These are phyloP conservation scores for Tolypocladium ophioglossoides DNA, from an alignment of 2,329 filamentous ascomycete species.

Conservation along the genomic window DNA sequence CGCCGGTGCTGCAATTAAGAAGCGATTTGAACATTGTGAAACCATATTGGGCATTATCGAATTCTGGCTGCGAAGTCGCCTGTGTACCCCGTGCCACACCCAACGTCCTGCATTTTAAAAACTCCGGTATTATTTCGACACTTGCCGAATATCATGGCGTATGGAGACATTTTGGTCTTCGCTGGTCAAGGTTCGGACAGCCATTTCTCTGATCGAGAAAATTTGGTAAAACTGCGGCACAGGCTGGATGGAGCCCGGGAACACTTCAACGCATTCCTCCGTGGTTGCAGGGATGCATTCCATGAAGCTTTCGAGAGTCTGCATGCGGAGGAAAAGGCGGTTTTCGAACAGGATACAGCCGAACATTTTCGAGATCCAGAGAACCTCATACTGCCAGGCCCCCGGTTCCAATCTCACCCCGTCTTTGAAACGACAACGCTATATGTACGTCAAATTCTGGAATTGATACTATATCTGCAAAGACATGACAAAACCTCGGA, in stretches of 20 bases:
- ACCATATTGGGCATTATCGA: too few species aligned
- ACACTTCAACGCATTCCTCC: background rate
- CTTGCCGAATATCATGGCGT: background rate
- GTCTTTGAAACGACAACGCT: slow-evolving; percentile 3
- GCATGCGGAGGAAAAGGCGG: background rate
- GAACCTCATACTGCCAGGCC: background rate
- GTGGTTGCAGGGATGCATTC: background rate
- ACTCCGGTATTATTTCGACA: background rate
- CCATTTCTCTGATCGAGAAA: background rate
- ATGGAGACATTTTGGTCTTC: slow-evolving; percentile 1
- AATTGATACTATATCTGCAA: slow-evolving; percentile 1
- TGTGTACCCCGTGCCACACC: background rate
- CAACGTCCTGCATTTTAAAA: background rate
- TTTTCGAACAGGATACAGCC: background rate
- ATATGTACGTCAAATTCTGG: slow-evolving; percentile 2
- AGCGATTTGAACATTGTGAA: too few species aligned
- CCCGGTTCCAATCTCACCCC: background rate
- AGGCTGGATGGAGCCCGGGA: background rate
- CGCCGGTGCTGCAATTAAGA: too few species aligned
- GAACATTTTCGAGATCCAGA: background rate
- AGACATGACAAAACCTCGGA: background rate
- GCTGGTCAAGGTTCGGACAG: slow-evolving; percentile 4
- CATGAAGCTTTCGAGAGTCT: background rate
- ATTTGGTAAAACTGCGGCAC: background rate
- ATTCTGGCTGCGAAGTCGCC: too few species aligned